Evolutionary conservation across 805 yeast species (phyloP), one percentile per base, ranked within the genome.

Genomic region (Wickerhamiella siamensis): DNA sequence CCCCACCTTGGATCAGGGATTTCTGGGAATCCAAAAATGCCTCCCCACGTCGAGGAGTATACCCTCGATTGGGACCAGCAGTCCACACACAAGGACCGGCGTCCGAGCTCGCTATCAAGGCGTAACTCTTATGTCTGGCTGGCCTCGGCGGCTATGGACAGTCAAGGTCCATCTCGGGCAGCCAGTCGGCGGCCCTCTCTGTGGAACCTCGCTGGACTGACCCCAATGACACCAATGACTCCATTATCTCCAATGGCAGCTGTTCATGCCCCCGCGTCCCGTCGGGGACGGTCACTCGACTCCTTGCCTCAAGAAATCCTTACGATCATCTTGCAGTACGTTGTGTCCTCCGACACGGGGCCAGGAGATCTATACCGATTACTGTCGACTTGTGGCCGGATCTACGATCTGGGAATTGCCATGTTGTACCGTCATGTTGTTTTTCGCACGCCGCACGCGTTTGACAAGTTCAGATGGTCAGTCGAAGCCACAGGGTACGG

Each of bases 391-490:
- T 54, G 55, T 42, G 55, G 47, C 34, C 39, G 52, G 22, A 52
- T 63, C 42, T 56, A 61, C 48, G 57, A 55, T 40, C 51, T 52
- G 6, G 66, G 63, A 19, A 47, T 59, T 27, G 61, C 60, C 2
- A 48, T 58, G 5, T 55, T 63, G 20, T 63, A 63, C 50, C 51
- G 62, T 5, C 64, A 61, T 36, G 65, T 61, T 15, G 51, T 64
- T 39, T 80, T 84, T 61, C 78, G 83, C 46, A 73, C 91, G 33
- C 88, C 95, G 4, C 81, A 76, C 43, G 70, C 86, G 9, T 84
- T 84, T 52, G 82, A 79, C 57, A 73, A 69, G 51, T 79, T 86
- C 51, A 65, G 83, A 35, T 66, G 61, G 44, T 71, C 82, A 46
- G 58, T 78, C 31, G 60, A 65, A 35, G 38, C 78, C 79, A 15